Percentiles rank a stretch among this genome's conserved stretches.
Evolutionary conservation across 1,139 yeast species (phyloP).

Genomic region (Nadsonia starkeyi-henricii): DNA sequence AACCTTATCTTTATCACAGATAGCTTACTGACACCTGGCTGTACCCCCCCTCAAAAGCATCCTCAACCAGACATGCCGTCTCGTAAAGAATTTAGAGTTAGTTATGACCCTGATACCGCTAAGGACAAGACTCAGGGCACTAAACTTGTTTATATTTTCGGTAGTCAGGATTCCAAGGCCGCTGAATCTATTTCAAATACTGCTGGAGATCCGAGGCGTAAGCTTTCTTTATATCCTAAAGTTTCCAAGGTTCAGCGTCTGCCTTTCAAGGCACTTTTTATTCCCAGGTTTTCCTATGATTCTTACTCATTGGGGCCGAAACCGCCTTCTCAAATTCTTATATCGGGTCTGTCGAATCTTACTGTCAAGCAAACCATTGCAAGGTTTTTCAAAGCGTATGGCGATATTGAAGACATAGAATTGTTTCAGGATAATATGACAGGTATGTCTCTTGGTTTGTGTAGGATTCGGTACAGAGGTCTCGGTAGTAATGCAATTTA

Average conservation of each 20-base stretch:
- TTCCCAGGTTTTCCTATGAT: constrained; percentile 28
- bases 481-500: constrained; percentile 25
- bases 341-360: constrained; percentile 47
- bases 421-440: constrained; percentile 57
- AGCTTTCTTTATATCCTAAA: not conserved
- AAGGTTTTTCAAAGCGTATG: constrained; percentile 47
- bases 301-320: constrained; percentile 62
- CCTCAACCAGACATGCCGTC: not conserved
- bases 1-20: not conserved
- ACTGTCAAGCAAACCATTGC: constrained; percentile 34
- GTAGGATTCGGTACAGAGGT: constrained; percentile 51
- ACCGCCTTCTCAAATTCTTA: constrained; percentile 56
- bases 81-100: not conserved
- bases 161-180: not conserved
- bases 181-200: not conserved
- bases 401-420: constrained; percentile 43
- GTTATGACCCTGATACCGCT: not conserved
- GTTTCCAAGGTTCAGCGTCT: not conserved
- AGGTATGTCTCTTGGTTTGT: constrained; percentile 71
- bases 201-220: not conserved
- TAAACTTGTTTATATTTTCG: not conserved
- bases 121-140: not conserved
- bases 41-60: not conserved
- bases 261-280: not conserved
- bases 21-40: not conserved